Percentiles rank a stretch among this genome's conserved stretches.
Conservation (phyloP, 495 filamentous ascomycete species). For the Lepraria neglecta region DNA sequence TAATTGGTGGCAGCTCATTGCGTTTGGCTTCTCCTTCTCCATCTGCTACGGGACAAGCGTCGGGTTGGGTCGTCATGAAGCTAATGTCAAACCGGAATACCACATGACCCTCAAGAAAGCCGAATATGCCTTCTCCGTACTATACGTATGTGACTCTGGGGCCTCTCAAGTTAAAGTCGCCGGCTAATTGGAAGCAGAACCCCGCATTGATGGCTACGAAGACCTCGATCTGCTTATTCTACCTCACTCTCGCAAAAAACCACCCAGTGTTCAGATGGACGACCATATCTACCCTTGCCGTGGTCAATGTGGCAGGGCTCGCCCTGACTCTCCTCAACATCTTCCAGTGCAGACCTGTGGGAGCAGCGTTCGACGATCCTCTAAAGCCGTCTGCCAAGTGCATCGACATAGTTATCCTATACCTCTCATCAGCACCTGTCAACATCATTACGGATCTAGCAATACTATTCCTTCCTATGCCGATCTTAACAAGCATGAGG, state of each 20-base stretch:
- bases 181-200: constrained; percentile 51
- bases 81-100: constrained; percentile 47
- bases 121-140: constrained; percentile 75
- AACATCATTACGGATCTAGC: constrained; percentile 83
- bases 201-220: constrained; percentile 84
- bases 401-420: constrained; percentile 71
- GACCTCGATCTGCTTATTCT: constrained; percentile 87
- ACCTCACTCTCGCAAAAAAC: constrained; percentile 68
- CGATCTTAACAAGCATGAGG: constrained; percentile 77
- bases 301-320: constrained; percentile 71
- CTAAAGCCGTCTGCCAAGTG: constrained; percentile 45
- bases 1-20: constrained; percentile 46
- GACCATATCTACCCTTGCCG: constrained; percentile 60
- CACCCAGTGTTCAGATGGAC: constrained; percentile 65
- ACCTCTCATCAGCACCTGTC: constrained; percentile 74
- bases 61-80: constrained; percentile 73
- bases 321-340: constrained; percentile 80
- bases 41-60: constrained; percentile 65
- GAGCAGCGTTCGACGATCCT: constrained; percentile 52
- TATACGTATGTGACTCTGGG: constrained; percentile 57
- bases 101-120: constrained; percentile 51
- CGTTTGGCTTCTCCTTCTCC: constrained; percentile 68
- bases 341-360: constrained; percentile 77
- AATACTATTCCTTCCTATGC: constrained; percentile 77
- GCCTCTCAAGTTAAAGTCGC: background rate